Evolutionary conservation across 225 moss, liverwort and hornwort genomes (phyloP), one percentile per base, ranked within the genome.

Genomic region (Antitrichia curtipendula): DNA sequence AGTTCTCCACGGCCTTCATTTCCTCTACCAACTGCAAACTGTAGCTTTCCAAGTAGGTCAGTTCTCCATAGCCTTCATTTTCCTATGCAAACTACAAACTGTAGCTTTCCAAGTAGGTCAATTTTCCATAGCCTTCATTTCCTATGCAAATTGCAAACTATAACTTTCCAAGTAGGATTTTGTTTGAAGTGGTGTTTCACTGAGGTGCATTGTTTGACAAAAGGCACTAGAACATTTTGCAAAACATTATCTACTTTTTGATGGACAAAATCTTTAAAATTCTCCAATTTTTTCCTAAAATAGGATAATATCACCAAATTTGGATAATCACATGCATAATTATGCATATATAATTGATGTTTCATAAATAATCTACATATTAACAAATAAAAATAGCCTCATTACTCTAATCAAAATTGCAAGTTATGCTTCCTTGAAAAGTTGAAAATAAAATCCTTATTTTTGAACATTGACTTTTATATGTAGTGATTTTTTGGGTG

Each of bases 141-240:
- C 4, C 2, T 10, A 17, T 8, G 0, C 2, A 17, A 45, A 45
- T 32, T 49, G 10, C 2, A 9, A 9, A 63, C 2, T 32, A 5
- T 63, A 32, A 17, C 17, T 47, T 31, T 45, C 19, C 6, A 7
- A 73, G 1, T 31, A 47, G 2, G 6, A 13, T 50, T 8, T 52
- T 52, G 0, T 22, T 50, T 34, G 34, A 52, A 13, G 75, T 22
- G 52, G 32, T 75, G 23, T 75, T 22, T 53, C 2, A 36, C 0
- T 36, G 1, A 13, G 5, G 8, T 32, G 8, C 2, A 0, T 20
- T 50, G 3, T 12, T 0, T 53, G 0, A 9, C 1, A 25, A 0
- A 77, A n/a, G 38, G 7, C 38, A 25, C 0, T 56, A 0, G 3
- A 41, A 56, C 21, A 28, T 6, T 31, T 14, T 31, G 4, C 21